phyloP scores from a whole-genome alignment of 1,139 yeast genomes.

The Taiozyma sp. region DNA sequence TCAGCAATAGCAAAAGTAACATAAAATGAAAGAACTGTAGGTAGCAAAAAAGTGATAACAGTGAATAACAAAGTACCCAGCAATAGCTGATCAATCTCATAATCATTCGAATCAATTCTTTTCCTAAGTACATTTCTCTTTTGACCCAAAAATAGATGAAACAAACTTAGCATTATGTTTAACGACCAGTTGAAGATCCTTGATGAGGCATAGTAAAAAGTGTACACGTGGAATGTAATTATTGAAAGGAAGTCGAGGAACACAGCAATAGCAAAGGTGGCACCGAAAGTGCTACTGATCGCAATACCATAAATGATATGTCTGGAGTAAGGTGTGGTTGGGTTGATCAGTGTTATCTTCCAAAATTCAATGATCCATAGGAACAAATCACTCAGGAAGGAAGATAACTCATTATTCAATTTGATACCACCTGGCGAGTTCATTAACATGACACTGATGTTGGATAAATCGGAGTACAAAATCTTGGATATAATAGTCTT shows the following conservation, averaged over 20 bases:
- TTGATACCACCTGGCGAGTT: conserved; percentile 94
- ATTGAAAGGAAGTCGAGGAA: conserved; percentile 59
- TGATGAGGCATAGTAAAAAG: conserved; percentile 76
- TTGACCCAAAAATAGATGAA: conserved; percentile 84
- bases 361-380: conserved; percentile 81
- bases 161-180: conserved; percentile 62
- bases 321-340: conserved; percentile 29
- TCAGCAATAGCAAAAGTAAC: conserved; percentile 62
- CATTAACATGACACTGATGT: conserved; percentile 68
- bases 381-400: conserved; percentile 80
- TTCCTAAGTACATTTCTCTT: conserved; percentile 78
- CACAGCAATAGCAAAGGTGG: conserved; percentile 64
- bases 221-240: conserved; percentile 63
- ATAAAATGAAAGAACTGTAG: conserved; percentile 86
- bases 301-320: conserved; percentile 33
- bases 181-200: conserved; percentile 75
- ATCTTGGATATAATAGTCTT: conserved; percentile 31
- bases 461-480: conserved; percentile 34
- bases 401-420: conserved; percentile 79
- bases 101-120: conserved; percentile 80
- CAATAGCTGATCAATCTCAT: conserved; percentile 79
- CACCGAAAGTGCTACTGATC: conserved; percentile 47
- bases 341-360: conserved; percentile 32
- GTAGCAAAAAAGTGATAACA: conserved; percentile 68
- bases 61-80: conserved; percentile 88